phyloP scores from a whole-genome alignment of 2,329 filamentous ascomycete species.

The Stemphylium vesicarium region DNA sequence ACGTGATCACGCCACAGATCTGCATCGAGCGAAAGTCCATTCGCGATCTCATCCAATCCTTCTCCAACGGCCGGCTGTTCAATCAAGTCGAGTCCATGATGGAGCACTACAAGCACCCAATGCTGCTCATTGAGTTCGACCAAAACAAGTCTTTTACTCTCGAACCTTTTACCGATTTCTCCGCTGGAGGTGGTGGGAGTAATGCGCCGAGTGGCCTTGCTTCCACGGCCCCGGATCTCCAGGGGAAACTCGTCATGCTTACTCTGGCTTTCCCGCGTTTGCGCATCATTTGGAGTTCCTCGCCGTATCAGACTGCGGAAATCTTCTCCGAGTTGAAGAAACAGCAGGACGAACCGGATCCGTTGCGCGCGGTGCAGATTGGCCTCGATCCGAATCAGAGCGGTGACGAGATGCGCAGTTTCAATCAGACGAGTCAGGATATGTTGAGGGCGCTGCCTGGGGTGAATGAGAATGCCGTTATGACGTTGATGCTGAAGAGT shows the following conservation, averaged over 20 bases:
- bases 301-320: slow-evolving; percentile 93
- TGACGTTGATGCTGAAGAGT: slow-evolving; percentile 72
- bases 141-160: slow-evolving; percentile 97
- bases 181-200: slow-evolving; percentile 34
- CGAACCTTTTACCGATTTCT: slow-evolving; percentile 61
- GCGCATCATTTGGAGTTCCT: slow-evolving; percentile 88
- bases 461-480: slow-evolving; percentile 74
- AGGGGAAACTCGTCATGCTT: slow-evolving; percentile 89
- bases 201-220: slow-evolving; percentile 57
- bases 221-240: slow-evolving; percentile 71
- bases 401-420: slow-evolving; percentile 68
- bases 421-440: slow-evolving; percentile 86
- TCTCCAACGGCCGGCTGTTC: slow-evolving; percentile 90
- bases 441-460: slow-evolving; percentile 88
- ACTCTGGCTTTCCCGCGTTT: slow-evolving; percentile 90
- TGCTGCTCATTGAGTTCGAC: slow-evolving; percentile 97
- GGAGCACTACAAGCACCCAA: slow-evolving; percentile 84
- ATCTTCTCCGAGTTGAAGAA: slow-evolving; percentile 95
- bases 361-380: slow-evolving; percentile 80
- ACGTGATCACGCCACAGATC: slow-evolving; percentile 88
- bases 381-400: slow-evolving; percentile 70
- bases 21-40: slow-evolving; percentile 95
- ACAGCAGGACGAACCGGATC: slow-evolving; percentile 87
- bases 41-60: slow-evolving; percentile 86
- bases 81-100: slow-evolving; percentile 94